Percentiles rank a stretch among this genome's conserved stretches.
These are phyloP conservation scores for Fusarium clavum DNA, from an alignment of 2,329 filamentous ascomycete genomes.

Conservation along the genomic window DNA sequence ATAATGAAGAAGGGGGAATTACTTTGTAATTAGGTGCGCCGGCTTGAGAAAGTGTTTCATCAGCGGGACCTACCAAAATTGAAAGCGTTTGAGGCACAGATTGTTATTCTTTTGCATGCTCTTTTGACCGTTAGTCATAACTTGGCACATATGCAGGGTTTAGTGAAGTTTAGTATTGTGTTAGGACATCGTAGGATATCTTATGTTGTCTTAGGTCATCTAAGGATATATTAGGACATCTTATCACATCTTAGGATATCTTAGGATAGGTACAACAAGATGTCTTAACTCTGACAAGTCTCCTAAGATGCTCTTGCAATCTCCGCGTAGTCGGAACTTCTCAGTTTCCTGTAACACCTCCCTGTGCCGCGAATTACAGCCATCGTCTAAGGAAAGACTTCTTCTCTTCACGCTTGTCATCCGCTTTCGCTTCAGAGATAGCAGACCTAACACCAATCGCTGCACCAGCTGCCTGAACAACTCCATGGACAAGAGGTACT, in stretches of 20 bases:
- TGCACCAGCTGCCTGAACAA: constrained; percentile 20
- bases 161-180: background rate
- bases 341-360: background rate
- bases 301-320: background rate
- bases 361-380: background rate
- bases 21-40: constrained; percentile 34
- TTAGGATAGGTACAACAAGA: background rate
- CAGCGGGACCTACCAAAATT: constrained; percentile 41
- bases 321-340: background rate
- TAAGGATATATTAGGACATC: no score
- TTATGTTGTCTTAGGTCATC: background rate
- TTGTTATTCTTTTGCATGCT: background rate
- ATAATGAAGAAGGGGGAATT: constrained; percentile 17
- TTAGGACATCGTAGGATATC: background rate
- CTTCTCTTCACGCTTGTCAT: background rate
- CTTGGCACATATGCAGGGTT: background rate
- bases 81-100: constrained; percentile 32
- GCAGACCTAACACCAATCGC: background rate
- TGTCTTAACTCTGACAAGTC: no score
- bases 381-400: background rate
- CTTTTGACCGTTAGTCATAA: no score
- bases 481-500: constrained; percentile 27
- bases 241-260: no score
- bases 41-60: constrained; percentile 36
- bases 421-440: background rate